Evolutionary conservation across 2,329 filamentous ascomycete species (phyloP).

Genomic region (Chaetomium olivaceum): DNA sequence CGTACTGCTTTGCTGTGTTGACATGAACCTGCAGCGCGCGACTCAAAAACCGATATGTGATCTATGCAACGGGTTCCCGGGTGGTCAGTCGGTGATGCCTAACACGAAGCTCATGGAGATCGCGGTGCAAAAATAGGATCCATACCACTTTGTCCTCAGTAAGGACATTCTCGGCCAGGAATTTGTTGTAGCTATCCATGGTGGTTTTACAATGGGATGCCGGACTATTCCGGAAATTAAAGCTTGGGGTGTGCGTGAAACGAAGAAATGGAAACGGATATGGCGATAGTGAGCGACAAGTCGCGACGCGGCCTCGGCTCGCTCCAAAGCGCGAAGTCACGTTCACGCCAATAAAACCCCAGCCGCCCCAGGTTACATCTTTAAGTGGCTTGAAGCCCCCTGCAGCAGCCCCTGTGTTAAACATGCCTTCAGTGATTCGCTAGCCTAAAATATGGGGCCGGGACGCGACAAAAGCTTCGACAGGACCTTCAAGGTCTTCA

Average conservation of each 20-base stretch:
- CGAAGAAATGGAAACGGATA: not conserved
- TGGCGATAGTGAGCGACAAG: not conserved
- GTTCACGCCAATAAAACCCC: conserved; percentile 26
- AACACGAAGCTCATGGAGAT: not conserved
- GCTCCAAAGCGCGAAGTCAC: conserved; percentile 30
- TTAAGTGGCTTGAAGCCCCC: conserved; percentile 9
- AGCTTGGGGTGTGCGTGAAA: not conserved
- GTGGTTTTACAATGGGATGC: conserved; percentile 1
- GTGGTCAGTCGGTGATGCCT: not conserved
- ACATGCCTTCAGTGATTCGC: conserved; percentile 4
- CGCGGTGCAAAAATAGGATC: not conserved
- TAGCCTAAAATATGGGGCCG: conserved; percentile 1
- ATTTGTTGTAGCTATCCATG: conserved; percentile 68
- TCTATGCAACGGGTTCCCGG: conserved; percentile 48
- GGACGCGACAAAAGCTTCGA: conserved; percentile 4
- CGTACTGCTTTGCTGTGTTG: conserved; percentile 85
- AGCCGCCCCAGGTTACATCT: conserved; percentile 5
- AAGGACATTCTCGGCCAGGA: conserved; percentile 73
- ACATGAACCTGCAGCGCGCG: conserved; percentile 80
- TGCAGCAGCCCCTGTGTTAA: conserved; percentile 4
- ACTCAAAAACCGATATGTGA: conserved; percentile 85
- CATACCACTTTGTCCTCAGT: conserved; percentile 72
- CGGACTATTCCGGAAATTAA: no score
- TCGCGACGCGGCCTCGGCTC: conserved; percentile 10
- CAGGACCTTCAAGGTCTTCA: conserved; percentile 4